Percentiles rank a stretch among this genome's conserved stretches.
Conservation (phyloP, 2,329 filamentous ascomycete species). For the Aspergillus bombycis region DNA sequence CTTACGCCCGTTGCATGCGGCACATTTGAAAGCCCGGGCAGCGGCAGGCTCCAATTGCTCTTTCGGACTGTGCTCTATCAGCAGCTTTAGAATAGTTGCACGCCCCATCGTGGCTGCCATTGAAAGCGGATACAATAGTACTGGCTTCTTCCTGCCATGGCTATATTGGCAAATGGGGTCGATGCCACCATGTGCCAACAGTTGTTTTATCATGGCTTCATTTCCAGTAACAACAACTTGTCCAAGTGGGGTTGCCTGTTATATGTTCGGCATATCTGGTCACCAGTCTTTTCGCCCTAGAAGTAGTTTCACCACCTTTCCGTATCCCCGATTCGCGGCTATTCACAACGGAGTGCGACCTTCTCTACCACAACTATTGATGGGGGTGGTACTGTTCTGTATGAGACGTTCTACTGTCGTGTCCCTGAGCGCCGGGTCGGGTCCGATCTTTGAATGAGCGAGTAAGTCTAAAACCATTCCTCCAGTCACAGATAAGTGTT, state of each 20-base stretch:
- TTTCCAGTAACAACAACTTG: background rate
- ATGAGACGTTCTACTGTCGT: background rate
- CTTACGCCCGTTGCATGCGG: background rate
- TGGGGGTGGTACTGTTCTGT: background rate
- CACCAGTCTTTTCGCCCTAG: background rate
- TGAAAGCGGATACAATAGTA: background rate
- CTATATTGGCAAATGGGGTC: background rate
- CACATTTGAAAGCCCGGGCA: no score
- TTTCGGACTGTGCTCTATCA: background rate
- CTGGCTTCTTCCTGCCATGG: no score
- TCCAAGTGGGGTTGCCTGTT: background rate
- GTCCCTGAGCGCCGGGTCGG: no score
- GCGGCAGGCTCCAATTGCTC: background rate
- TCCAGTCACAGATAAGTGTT: background rate
- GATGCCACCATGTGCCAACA: background rate
- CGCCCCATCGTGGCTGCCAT: background rate
- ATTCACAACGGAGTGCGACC: background rate
- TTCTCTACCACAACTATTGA: background rate
- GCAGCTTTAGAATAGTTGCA: background rate
- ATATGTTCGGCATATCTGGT: background rate
- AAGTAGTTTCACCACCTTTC: background rate
- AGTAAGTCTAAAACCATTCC: background rate
- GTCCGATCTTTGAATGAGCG: background rate
- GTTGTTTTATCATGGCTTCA: background rate
- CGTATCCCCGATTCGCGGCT: background rate